Evolutionary conservation across 2,329 filamentous ascomycete species (phyloP).

Genomic region (Alternaria gaisen): DNA sequence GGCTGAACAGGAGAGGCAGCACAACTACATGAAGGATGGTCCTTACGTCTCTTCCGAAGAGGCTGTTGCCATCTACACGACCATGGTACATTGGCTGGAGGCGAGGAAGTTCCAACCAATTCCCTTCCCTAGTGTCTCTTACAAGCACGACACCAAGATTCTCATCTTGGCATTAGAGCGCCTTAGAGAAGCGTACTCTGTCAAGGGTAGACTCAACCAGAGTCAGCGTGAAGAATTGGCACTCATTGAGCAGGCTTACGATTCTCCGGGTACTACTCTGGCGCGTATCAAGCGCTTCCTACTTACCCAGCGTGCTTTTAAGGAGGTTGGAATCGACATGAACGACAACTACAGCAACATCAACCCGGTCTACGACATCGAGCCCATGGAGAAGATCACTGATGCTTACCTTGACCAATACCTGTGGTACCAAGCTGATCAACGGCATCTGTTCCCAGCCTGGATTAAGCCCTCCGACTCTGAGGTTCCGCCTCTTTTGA

Average conservation of each 20-base stretch:
- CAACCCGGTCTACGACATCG: slow-evolving; percentile 98
- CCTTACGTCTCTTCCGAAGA: slow-evolving; percentile 98
- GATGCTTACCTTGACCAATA: slow-evolving; percentile 99
- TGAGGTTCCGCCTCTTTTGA: slow-evolving; percentile 90
- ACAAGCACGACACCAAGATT: slow-evolving; percentile 99
- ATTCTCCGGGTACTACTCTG: slow-evolving; percentile 93
- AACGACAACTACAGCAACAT: slow-evolving; percentile 99
- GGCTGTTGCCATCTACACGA: slow-evolving; percentile 98
- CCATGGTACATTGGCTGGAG: slow-evolving; percentile 98
- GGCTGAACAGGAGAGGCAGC: slow-evolving; percentile 96
- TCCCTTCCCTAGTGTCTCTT: slow-evolving; percentile 97
- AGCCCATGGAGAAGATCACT: slow-evolving; percentile 99
- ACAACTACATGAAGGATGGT: slow-evolving; percentile 99
- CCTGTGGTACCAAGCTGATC: slow-evolving; percentile 98
- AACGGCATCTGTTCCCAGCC: slow-evolving; percentile 93
- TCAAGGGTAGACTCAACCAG: slow-evolving; percentile 95
- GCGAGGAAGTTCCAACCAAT: slow-evolving; percentile 98
- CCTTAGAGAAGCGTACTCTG: slow-evolving; percentile 93
- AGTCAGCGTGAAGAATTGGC: slow-evolving; percentile 97
- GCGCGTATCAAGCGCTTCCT: slow-evolving; percentile 98
- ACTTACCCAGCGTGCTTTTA: slow-evolving; percentile 96
- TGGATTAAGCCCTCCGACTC: slow-evolving; percentile 99
- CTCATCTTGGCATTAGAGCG: slow-evolving; percentile 93
- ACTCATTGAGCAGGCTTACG: slow-evolving; percentile 96
- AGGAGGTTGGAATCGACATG: slow-evolving; percentile 99